Evolutionary conservation across 257 asterid species (phyloP).

Genomic region (Nicotiana benthamiana): DNA sequence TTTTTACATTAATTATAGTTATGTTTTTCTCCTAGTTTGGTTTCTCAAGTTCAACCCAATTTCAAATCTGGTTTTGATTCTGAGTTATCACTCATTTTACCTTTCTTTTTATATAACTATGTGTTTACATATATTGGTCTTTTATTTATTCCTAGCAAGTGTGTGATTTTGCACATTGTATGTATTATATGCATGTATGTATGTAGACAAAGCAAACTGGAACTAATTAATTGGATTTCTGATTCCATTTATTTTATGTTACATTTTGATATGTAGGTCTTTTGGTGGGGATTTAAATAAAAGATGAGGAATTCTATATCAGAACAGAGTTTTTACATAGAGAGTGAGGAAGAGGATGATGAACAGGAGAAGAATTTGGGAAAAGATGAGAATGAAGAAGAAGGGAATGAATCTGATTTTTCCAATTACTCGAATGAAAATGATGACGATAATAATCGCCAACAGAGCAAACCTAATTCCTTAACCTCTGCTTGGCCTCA

Average conservation of each 20-base stretch:
- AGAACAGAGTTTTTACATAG: conserved; percentile 74
- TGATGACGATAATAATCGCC: conserved; percentile 32
- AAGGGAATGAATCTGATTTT: conserved; percentile 55
- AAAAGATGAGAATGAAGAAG: conserved; percentile 30
- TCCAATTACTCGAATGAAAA: conserved; percentile 32
- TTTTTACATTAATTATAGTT: not conserved
- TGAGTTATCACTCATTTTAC: not conserved
- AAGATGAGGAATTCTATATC: conserved; percentile 72
- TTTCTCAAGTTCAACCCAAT: not conserved
- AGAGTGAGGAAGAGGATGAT: conserved; percentile 79
- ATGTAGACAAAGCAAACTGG: not conserved
- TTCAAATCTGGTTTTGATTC: not conserved
- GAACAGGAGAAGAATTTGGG: conserved; percentile 29
- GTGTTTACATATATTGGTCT: not conserved
- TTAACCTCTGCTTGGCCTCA: conserved; percentile 78
- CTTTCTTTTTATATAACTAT: not conserved
- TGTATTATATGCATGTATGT: not conserved
- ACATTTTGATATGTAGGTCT: not conserved
- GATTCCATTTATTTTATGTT: not conserved
- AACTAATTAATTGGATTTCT: not conserved
- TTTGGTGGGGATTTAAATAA: conserved; percentile 11
- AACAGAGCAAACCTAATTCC: conserved; percentile 39
- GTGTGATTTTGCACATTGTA: not conserved
- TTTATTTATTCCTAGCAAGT: no score
- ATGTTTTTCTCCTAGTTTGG: not conserved